These are phyloP conservation scores for Corchorus capsularis DNA, from an alignment of 345 rosid genomes.

Conservation along the genomic window DNA sequence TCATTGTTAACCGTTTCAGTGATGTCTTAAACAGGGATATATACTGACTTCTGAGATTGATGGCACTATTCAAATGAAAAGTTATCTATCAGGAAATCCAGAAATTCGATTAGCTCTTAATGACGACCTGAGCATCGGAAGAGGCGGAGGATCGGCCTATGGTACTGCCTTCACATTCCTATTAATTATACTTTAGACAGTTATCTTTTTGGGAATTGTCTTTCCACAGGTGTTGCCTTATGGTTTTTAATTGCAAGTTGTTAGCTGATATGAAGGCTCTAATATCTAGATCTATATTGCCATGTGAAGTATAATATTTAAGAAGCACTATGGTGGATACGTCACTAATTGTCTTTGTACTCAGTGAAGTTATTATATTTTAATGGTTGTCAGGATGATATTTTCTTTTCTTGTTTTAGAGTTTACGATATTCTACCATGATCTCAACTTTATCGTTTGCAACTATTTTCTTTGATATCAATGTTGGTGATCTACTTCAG, in stretches of 20 bases:
- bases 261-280: not conserved
- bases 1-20: not conserved
- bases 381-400: conserved; percentile 3
- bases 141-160: conserved; percentile 73
- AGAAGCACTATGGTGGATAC: conserved; percentile 1
- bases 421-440: conserved; percentile 9
- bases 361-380: not conserved
- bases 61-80: conserved; percentile 99
- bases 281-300: too few species aligned
- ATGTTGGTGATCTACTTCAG: not conserved
- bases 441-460: not conserved
- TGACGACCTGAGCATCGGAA: conserved; percentile 87
- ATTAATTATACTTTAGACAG: not conserved
- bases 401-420: not conserved
- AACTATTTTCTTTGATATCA: not conserved
- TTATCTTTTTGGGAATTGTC: conserved; percentile 10
- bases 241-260: conserved; percentile 10
- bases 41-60: conserved; percentile 97
- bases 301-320: not conserved
- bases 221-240: conserved; percentile 7
- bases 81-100: conserved; percentile 93
- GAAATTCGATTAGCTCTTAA: conserved; percentile 97
- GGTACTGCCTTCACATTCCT: conserved; percentile 47
- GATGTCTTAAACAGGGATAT: conserved; percentile 66
- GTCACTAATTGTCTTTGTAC: not conserved